Base-by-base conservation (phyloP, 345 rosid species). In the Trapa incisa region DNA sequence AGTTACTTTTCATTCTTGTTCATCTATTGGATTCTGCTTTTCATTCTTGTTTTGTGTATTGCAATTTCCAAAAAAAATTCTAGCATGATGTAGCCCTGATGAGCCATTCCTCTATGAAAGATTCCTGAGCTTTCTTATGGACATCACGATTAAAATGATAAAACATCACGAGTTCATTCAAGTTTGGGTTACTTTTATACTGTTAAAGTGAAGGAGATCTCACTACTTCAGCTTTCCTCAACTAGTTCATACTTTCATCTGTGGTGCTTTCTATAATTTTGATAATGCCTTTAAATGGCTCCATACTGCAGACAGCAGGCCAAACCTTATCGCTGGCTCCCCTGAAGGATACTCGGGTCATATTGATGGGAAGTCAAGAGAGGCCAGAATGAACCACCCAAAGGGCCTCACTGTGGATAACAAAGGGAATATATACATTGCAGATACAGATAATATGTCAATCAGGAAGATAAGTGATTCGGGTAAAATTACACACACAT, bases 371-470 rank as follows among this genome's bases (percentile, higher is more conserved):
- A 91, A 76, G 79, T 77, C 58, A 1, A 82, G 96, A 65, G 99
- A 91, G 29, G 97, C 96, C 15, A 91, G 79, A 80, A 77, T 94
- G 87, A 89, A 89, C 77, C 93, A 85, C 71, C 99, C 99, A 0
- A 91, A 91, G 78, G 97, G 96, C 64, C 76, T 91, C 53, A 80
- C 99, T 0, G 89, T 89, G 5, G 99, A 94, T 76, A 89, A 91
- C 74, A 81, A 82, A 78, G 97, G 99, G 71, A 94, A 94, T 73
- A 85, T 91, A 65, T 94, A 94, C 71, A 73, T 94, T 63, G 97
- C 99, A 57, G 99, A 94, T 73, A 82, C 91, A 60, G 67, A 80
- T 75, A 94, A 94, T 58, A 85, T 83, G 87, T 97, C 97, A 67
- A 89, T 94, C 76, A 81, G 97, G 75, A 91, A 91, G 84, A 94